Base-by-base conservation (phyloP, 2,329 filamentous ascomycete species). In the Pezicula radicicola region DNA sequence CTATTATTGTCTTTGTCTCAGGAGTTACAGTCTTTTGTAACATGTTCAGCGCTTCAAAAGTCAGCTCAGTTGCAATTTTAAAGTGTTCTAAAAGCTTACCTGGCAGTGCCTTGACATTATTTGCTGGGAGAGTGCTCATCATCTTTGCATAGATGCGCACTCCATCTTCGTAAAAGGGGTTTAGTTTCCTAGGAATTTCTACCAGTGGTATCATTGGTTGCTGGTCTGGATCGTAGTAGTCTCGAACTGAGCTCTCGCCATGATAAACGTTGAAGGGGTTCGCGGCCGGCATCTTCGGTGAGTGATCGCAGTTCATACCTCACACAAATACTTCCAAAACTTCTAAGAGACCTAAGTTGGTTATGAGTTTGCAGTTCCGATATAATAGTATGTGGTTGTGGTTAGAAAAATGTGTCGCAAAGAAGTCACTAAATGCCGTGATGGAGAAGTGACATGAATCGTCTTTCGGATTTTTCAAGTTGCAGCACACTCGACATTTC, bases 141-240 rank as follows among this genome's bases (percentile, higher is more conserved):
- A 86, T 81, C 68, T 86, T 85, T 36, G 83, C 82, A 56, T 83
- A 85, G 48, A 86, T 83, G 10, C 80, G 75, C 4, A 86, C 77
- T 4, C 79, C 79, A 75, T 85, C 75, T 25, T 73, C 56, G 18
- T 75, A 71, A 55, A 76, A 80, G 2, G 81, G 81, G 53, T 86
- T 86, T 33, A 86, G 69, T 10, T 66, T 68, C 15, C 72, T 70
- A 0, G 82, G 82, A 3, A 86, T 67, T 66, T 87, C 83, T 5
- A 87, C 79, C 2, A 87, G 71, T 1, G 83, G 83, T 8, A 85
- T 61, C 0, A 80, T 80, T 2, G 83, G 81, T 21, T 75, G 72
- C 1, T 65, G 69, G 49, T 85, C 79, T 0, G 83, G 82, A 55
- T 85, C 69, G 57, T 82, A 84, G 64, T 84, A 86, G 18, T 82